A percentile compares a stretch with the other conserved stretches of the same genome.
Evolutionary conservation across 108 stramenopile species (phyloP).

Genomic region (Skeletonema menzelii): DNA sequence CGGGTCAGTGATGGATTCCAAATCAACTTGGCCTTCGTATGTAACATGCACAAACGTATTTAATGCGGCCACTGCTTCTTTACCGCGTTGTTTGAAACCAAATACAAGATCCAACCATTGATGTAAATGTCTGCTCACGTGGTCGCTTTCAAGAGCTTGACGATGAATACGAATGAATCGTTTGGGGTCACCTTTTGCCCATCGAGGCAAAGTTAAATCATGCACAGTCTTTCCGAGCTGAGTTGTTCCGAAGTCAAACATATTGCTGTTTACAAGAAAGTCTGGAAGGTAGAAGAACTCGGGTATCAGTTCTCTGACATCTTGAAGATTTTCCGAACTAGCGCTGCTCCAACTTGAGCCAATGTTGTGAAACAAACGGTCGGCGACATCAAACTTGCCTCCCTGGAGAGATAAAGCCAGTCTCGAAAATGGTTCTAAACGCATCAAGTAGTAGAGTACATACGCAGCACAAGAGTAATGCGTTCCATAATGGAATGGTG

Average conservation of each 20-base stretch:
- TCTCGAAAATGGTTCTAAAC: slow-evolving; percentile 93
- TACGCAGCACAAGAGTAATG: slow-evolving; percentile 97
- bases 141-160: slow-evolving; percentile 89
- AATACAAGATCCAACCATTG: slow-evolving; percentile 98
- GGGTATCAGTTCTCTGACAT: slow-evolving; percentile 98
- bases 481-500: slow-evolving; percentile 97
- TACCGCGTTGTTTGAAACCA: slow-evolving; percentile 92
- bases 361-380: slow-evolving; percentile 94
- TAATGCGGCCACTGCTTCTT: slow-evolving; percentile 78
- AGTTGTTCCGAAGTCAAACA: slow-evolving; percentile 87
- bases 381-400: slow-evolving; percentile 96
- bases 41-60: slow-evolving; percentile 98
- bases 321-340: slow-evolving; percentile 86
- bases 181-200: slow-evolving; percentile 91
- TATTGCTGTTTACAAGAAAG: slow-evolving; percentile 87
- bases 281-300: slow-evolving; percentile 98
- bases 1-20: slow-evolving; percentile 87
- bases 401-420: slow-evolving; percentile 93
- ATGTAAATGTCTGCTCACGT: slow-evolving; percentile 92
- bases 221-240: slow-evolving; percentile 83
- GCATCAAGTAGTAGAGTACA: slow-evolving; percentile 95
- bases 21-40: slow-evolving; percentile 96
- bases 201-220: slow-evolving; percentile 90
- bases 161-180: slow-evolving; percentile 86
- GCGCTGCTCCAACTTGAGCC: slow-evolving; percentile 87